Base-by-base conservation (phyloP, 768 basidiomycete species). In the Wakefieldia striispora region DNA sequence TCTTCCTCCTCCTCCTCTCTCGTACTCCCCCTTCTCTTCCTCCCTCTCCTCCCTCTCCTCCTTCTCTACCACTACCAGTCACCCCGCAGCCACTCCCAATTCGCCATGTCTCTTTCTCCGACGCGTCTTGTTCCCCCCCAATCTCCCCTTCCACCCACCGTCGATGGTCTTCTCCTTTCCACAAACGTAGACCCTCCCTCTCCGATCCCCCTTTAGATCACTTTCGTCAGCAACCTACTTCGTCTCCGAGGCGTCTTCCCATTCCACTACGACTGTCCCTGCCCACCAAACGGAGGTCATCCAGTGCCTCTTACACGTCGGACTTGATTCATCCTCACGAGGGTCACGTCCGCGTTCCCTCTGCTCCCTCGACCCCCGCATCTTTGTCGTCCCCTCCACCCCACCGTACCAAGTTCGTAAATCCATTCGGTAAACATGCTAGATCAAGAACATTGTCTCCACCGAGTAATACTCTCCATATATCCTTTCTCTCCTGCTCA, bases 101-200 rank as follows among this genome's bases (percentile, higher is more conserved):
- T 2, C 62, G 53, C 29, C 59, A 54, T 36, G 61, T 59, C 42
- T 62, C 58, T 6, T 58, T 57, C 6, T 40, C 54, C 31, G 51
- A 57, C 35, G 9, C 35, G n/a, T n/a, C n/a, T n/a, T n/a, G n/a
- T n/a, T n/a, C n/a, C n/a, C n/a, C n/a, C n/a, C n/a, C n/a, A n/a
- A n/a, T n/a, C 16, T 26, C 49, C 5, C 14, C 34, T 16, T 36
- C 23, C 16, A 0, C 23, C 3, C 19, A 43, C 27, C 24, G 24
- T 45, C 5, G 20, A 44, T 43, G 40, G 47, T 40, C 34, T 9
- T n/a, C 50, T 26, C 36, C 29, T 21, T 53, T 50, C 40, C 48
- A 49, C 13, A 53, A 8, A 8, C 24, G 24, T 8, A 26, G 5
- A 8, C 24, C 24, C 24, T 4, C 24, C 24, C 8, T n/a, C n/a